phyloP scores from a whole-genome alignment of 257 asterid species.

The Lantana camara region DNA sequence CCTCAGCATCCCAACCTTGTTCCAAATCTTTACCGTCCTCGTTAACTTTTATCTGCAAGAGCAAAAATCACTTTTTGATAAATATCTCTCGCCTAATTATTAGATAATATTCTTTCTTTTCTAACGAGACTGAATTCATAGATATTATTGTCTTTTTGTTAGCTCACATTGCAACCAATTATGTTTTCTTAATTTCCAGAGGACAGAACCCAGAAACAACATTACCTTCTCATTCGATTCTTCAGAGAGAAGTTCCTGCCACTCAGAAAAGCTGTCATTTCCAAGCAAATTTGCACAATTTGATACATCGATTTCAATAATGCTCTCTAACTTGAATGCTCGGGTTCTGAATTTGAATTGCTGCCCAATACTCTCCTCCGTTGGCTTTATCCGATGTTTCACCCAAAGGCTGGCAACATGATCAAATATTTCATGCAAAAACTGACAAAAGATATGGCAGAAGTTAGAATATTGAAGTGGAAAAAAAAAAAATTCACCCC shows the following conservation, averaged over 20 bases:
- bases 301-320: conserved; percentile 75
- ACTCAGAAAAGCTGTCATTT: conserved; percentile 64
- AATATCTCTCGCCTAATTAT: neutral
- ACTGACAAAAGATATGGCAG: conserved; percentile 41
- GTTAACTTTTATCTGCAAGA: conserved; percentile 43
- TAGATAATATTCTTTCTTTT: neutral
- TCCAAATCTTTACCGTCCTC: conserved; percentile 53
- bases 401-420: conserved; percentile 72
- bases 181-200: too few relatives aligned
- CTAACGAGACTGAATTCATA: neutral
- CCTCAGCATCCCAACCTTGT: conserved; percentile 69
- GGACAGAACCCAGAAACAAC: too few relatives aligned
- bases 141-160: too few relatives aligned
- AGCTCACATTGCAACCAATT: too few relatives aligned
- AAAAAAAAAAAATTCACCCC: conserved; percentile 10
- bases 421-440: conserved; percentile 64
- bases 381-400: conserved; percentile 52
- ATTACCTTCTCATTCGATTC: conserved; percentile 63
- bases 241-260: conserved; percentile 74
- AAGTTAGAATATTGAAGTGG: conserved; percentile 23
- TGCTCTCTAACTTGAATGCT: conserved; percentile 68
- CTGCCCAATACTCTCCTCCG: conserved; percentile 51
- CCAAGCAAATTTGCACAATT: conserved; percentile 50
- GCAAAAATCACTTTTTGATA: conserved; percentile 4
- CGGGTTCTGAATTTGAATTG: conserved; percentile 81